Percentiles rank a stretch among this genome's conserved stretches.
These are phyloP conservation scores for Solanum clarkiae DNA, from an alignment of 257 asterid species.

Conservation along the genomic window DNA sequence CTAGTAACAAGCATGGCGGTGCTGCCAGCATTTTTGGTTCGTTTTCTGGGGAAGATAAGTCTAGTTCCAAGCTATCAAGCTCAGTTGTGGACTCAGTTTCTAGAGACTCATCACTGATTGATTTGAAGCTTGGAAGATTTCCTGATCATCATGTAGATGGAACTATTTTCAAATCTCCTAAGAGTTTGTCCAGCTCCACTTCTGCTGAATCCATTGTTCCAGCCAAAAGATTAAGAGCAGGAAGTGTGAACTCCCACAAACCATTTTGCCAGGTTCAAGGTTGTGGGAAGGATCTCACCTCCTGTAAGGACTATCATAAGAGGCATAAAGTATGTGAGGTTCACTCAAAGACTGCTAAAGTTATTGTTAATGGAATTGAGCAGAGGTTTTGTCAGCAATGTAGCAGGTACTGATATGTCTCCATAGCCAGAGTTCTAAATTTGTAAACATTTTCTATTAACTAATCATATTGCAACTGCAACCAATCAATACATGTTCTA, in stretches of 20 bases:
- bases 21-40: neutral
- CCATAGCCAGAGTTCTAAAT: neutral
- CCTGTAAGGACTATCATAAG: constrained; percentile 30
- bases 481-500: neutral
- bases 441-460: neutral
- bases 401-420: constrained; percentile 22
- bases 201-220: constrained; percentile 14
- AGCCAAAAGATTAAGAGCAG: constrained; percentile 18
- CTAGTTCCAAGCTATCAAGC: constrained; percentile 19
- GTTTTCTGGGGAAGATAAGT: constrained; percentile 12
- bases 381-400: constrained; percentile 46
- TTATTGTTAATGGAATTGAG: constrained; percentile 32
- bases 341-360: constrained; percentile 34
- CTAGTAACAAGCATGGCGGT: constrained; percentile 1
- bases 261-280: constrained; percentile 36
- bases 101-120: constrained; percentile 20
- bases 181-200: neutral
- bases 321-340: constrained; percentile 44
- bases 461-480: neutral
- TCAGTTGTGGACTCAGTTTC: constrained; percentile 11
- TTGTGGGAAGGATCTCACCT: constrained; percentile 30
- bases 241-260: constrained; percentile 11
- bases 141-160: constrained; percentile 15
- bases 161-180: neutral
- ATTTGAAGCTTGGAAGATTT: constrained; percentile 30